Evolutionary conservation across 2,329 filamentous ascomycete genomes (phyloP).

Genomic region (Neurospora crassa): DNA sequence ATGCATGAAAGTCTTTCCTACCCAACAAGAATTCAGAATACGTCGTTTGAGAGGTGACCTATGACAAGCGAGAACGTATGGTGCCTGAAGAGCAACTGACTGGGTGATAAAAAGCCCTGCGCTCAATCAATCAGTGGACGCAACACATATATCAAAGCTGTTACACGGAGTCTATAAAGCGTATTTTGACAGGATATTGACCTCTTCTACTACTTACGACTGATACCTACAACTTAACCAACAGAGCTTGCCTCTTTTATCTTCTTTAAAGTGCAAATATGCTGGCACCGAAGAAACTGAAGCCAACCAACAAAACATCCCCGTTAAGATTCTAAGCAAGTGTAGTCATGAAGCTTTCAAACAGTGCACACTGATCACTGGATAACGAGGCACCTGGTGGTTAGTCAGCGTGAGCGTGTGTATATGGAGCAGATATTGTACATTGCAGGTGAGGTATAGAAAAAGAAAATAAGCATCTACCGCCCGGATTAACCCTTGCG

Average conservation of each 20-base stretch:
- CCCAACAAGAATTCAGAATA: neutral
- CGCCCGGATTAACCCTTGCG: neutral
- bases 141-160: neutral
- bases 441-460: conserved; percentile 1
- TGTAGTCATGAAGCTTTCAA: neutral
- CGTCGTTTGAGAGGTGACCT: neutral
- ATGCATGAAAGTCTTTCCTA: neutral
- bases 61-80: neutral
- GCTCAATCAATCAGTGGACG: neutral
- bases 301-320: conserved; percentile 1
- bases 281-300: neutral
- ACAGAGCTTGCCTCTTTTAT: neutral
- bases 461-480: neutral
- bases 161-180: neutral
- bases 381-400: neutral
- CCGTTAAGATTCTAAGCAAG: neutral
- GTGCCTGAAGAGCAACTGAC: neutral
- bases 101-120: neutral
- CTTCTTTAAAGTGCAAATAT: conserved; percentile 7
- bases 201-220: neutral
- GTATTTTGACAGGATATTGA: neutral
- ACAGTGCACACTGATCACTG: neutral
- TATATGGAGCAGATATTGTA: conserved; percentile 12
- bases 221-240: neutral
- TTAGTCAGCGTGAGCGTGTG: neutral